Evolutionary conservation across 805 yeast species (phyloP).

Genomic region (Starmera quercuum): DNA sequence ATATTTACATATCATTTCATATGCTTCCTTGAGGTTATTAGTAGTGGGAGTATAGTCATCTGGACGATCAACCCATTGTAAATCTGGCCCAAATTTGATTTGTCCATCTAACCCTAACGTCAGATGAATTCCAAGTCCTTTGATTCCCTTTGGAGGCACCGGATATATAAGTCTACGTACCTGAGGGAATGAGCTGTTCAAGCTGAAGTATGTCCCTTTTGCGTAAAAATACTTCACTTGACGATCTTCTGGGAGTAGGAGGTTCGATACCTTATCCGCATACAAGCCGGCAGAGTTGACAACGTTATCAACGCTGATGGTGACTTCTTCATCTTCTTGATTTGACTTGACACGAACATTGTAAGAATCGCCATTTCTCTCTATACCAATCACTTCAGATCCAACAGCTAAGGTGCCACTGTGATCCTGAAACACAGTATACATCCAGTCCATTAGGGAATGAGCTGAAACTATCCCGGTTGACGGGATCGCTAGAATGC

Average conservation of each 20-base stretch:
- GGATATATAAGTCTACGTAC: slow-evolving; percentile 66
- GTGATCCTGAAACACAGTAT: slow-evolving; percentile 43
- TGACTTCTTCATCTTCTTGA: slow-evolving; percentile 25
- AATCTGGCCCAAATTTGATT: slow-evolving; percentile 80
- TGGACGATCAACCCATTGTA: slow-evolving; percentile 63
- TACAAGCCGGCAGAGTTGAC: slow-evolving; percentile 76
- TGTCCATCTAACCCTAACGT: slow-evolving; percentile 79
- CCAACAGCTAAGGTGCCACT: slow-evolving; percentile 61
- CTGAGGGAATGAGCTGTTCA: slow-evolving; percentile 38
- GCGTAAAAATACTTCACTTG: slow-evolving; percentile 60
- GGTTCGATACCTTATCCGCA: slow-evolving; percentile 65
- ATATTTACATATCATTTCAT: slow-evolving; percentile 49
- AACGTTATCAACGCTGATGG: slow-evolving; percentile 46
- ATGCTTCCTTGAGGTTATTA: slow-evolving; percentile 45
- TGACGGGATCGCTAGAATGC: slow-evolving; percentile 64
- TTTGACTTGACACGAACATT: slow-evolving; percentile 22
- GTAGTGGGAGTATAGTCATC: slow-evolving; percentile 41
- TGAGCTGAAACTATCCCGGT: slow-evolving; percentile 86
- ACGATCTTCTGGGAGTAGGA: slow-evolving; percentile 56
- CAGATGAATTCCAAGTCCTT: slow-evolving; percentile 84
- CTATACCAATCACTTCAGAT: slow-evolving; percentile 43
- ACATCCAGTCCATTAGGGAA: slow-evolving; percentile 54
- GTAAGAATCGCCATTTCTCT: slow-evolving; percentile 21
- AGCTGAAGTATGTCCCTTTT: slow-evolving; percentile 76
- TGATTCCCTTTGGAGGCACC: slow-evolving; percentile 59